Evolutionary conservation across 805 yeast species (phyloP).

Genomic region (Candida incommunis): DNA sequence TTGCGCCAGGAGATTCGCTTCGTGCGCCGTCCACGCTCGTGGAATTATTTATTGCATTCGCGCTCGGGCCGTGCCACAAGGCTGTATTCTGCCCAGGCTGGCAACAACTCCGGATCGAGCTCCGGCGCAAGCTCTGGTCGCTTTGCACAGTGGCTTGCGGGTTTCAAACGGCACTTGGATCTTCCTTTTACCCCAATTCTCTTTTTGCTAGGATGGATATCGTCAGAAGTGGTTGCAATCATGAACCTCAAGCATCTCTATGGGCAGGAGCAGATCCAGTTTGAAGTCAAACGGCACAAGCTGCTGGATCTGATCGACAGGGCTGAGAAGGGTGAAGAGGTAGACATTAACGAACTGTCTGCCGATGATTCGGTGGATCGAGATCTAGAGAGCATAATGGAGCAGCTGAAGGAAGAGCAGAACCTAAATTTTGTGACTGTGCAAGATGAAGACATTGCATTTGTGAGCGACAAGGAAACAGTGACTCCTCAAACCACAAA

Average conservation of each 20-base stretch:
- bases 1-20: too few species aligned
- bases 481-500: too few species aligned
- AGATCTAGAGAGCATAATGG: constrained; percentile 14
- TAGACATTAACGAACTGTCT: constrained; percentile 30
- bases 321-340: constrained; percentile 25
- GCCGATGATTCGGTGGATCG: constrained; percentile 10
- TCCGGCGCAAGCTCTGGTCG: neutral
- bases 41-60: neutral
- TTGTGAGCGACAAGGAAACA: too few species aligned
- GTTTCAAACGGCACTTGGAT: neutral
- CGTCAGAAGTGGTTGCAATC: constrained; percentile 34
- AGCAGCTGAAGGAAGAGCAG: constrained; percentile 12
- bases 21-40: neutral
- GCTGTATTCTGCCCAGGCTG: neutral
- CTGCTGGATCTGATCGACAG: constrained; percentile 28
- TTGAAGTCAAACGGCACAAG: constrained; percentile 24
- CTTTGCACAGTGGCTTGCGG: neutral
- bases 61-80: neutral
- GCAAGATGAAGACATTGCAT: constrained; percentile 8
- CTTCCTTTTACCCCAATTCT: constrained; percentile 23
- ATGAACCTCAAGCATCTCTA: constrained; percentile 25
- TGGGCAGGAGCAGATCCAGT: constrained; percentile 26
- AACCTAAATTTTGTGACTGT: constrained; percentile 11
- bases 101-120: neutral
- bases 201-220: constrained; percentile 29